Evolutionary conservation across 176 grass and related monocot genomes (phyloP).

Genomic region (Aegilops umbellulata): DNA sequence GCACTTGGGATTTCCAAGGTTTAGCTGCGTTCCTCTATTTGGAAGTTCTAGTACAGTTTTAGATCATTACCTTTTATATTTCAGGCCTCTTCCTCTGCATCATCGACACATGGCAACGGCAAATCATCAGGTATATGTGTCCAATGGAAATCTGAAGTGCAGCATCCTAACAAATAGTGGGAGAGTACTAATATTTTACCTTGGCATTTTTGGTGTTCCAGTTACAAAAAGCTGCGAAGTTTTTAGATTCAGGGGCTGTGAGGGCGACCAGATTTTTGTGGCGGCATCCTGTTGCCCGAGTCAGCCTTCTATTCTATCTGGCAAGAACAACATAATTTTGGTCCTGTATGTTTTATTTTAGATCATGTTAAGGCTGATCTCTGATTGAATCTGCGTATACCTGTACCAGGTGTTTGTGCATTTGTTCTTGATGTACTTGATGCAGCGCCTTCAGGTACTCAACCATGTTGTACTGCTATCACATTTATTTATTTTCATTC

Average conservation of each 20-base stretch:
- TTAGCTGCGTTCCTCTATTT: conserved; percentile 20
- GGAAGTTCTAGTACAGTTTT: conserved; percentile 18
- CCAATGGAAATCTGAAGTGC: background rate
- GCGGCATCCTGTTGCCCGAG: conserved; percentile 90
- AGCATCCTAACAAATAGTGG: background rate
- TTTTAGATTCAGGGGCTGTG: conserved; percentile 92
- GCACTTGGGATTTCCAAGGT: background rate
- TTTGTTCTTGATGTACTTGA: conserved; percentile 98
- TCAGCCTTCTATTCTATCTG: conserved; percentile 94
- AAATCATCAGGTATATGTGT: conserved; percentile 61
- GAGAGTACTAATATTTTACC: background rate
- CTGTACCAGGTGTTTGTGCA: conserved; percentile 90
- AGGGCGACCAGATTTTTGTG: conserved; percentile 96
- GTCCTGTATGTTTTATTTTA: background rate
- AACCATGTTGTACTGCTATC: background rate
- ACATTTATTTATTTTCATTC: background rate
- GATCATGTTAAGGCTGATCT: background rate
- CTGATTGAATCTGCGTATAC: conserved; percentile 5
- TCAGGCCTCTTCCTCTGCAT: conserved; percentile 94
- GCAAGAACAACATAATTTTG: conserved; percentile 35
- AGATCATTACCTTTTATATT: conserved; percentile 37
- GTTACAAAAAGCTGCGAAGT: conserved; percentile 97
- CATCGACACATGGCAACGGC: conserved; percentile 92
- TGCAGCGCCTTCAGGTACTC: conserved; percentile 86
- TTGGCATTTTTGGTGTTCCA: conserved; percentile 45